Conservation (phyloP, 768 basidiomycete species). For the Cystobasidium tubakii region DNA sequence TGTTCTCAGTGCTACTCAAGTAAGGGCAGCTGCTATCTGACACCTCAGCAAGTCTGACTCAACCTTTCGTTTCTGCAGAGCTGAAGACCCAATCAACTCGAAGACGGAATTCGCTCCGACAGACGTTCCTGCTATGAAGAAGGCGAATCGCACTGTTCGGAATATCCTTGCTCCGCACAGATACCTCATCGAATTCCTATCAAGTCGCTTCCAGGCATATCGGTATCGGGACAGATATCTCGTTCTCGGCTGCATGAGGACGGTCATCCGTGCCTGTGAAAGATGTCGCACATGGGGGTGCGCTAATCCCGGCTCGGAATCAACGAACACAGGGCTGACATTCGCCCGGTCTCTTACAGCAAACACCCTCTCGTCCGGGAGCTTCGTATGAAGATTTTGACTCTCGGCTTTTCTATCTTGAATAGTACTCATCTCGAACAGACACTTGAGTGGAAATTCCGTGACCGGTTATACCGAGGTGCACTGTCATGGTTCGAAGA, state of each 20-base stretch:
- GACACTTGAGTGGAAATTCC: constrained; percentile 67
- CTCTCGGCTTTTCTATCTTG: constrained; percentile 87
- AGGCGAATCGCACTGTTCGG: constrained; percentile 62
- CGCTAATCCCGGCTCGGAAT: constrained; percentile 33
- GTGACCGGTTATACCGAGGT: constrained; percentile 68
- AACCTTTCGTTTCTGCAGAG: constrained; percentile 55
- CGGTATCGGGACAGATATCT: constrained; percentile 77
- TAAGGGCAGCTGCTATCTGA: constrained; percentile 51
- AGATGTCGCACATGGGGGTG: constrained; percentile 72
- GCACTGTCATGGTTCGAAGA: constrained; percentile 91
- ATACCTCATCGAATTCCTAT: constrained; percentile 75
- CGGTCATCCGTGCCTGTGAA: constrained; percentile 73
- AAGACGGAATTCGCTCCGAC: constrained; percentile 84
- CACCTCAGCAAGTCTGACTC: not conserved
- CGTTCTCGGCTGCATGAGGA: constrained; percentile 73
- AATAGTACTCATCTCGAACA: constrained; percentile 80
- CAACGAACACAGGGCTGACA: not conserved
- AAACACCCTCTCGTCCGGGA: constrained; percentile 89
- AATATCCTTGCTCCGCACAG: constrained; percentile 75
- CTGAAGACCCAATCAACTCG: constrained; percentile 77
- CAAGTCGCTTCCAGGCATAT: constrained; percentile 87
- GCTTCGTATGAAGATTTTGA: constrained; percentile 76
- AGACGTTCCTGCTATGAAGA: constrained; percentile 74
- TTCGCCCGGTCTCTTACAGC: constrained; percentile 51
- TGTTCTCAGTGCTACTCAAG: constrained; percentile 79